Base-by-base conservation (phyloP, 1,284 basidiomycete genomes). In the Tranzscheliella williamsii region DNA sequence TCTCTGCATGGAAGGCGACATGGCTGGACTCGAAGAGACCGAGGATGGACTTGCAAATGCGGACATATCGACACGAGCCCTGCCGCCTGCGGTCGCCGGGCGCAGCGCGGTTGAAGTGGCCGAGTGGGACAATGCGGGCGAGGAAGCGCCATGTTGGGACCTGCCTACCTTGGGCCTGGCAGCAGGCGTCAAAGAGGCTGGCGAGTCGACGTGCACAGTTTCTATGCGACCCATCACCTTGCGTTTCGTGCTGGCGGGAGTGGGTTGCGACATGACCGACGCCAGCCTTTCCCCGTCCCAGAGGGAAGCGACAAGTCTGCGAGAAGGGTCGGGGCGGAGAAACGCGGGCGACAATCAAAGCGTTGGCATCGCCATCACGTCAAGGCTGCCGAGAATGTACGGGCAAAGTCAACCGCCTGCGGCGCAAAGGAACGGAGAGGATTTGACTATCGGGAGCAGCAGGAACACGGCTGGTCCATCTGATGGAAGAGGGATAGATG, bases 181-280 rank as follows among this genome's bases (percentile, higher is more conserved):
- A 9, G 45, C 50, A 6, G 58, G 60, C 1, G 60, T 65, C 6
- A 56, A 29, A 30, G 30, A 42, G 17, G 53, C 51, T 11, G 49
- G 44, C 16, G 62, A 53, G 11, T 61, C 53, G 26, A 44, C 33
- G 5, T 45, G 24, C 17, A 24, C 58, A 15, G 42, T 30, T 15
- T 65, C 56, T 50, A 60, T 61, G 7, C 56, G 56, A 12, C 41
- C 56, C 62, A 61, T 65, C 21, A 62, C 62, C 44, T 60, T 62
- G 40, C 58, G 58, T 24, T 62, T 62, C 17, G 58, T 43, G 30
- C 32, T 37, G 2, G 52, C 41, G 12, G 52, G 58, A 8, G 52
- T 62, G 17, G 58, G 52, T 15, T 62, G 52, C 38, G 58, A 47
- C 58, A 62, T 62, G 38, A 11, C 13, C 8, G n/a, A n/a, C n/a